Conservation (phyloP, 192 early-diverging fungal species). For the Mortierella alpina region DNA sequence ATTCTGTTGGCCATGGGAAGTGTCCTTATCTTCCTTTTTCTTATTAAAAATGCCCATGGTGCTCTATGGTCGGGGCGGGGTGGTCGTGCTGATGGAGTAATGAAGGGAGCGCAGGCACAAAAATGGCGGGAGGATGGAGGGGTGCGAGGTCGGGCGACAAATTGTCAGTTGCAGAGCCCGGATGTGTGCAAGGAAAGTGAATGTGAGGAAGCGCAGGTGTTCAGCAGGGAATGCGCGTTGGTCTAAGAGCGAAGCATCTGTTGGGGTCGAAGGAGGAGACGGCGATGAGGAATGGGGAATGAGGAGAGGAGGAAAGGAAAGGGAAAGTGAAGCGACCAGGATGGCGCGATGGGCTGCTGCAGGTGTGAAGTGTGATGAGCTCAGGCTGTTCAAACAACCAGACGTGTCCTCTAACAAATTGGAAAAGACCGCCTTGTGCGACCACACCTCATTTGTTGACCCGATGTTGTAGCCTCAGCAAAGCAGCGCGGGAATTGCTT, state of each 20-base stretch:
- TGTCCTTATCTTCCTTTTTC: slow-evolving; percentile 40
- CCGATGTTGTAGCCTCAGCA: too few relatives aligned
- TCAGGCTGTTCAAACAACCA: too few relatives aligned
- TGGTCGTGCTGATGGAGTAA: not conserved
- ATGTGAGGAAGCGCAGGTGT: not conserved
- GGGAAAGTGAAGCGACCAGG: not conserved
- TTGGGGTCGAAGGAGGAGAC: not conserved
- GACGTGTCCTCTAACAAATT: too few relatives aligned
- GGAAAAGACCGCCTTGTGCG: too few relatives aligned
- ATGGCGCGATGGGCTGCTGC: too few relatives aligned
- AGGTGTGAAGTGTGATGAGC: too few relatives aligned
- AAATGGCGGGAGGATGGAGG: not conserved
- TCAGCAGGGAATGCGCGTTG: not conserved
- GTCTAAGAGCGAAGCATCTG: slow-evolving; percentile 1
- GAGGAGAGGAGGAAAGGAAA: not conserved
- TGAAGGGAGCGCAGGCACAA: not conserved
- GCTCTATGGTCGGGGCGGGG: not conserved
- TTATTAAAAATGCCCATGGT: slow-evolving; percentile 37
- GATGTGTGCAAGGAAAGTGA: not conserved
- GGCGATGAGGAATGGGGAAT: not conserved
- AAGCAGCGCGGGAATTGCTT: too few relatives aligned
- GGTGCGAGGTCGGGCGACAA: not conserved
- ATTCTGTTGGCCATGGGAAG: not conserved
- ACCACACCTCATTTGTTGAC: too few relatives aligned
- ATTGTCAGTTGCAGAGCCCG: not conserved